Evolutionary conservation across 768 basidiomycete species (phyloP).

Genomic region (Tephrocybe sp.): DNA sequence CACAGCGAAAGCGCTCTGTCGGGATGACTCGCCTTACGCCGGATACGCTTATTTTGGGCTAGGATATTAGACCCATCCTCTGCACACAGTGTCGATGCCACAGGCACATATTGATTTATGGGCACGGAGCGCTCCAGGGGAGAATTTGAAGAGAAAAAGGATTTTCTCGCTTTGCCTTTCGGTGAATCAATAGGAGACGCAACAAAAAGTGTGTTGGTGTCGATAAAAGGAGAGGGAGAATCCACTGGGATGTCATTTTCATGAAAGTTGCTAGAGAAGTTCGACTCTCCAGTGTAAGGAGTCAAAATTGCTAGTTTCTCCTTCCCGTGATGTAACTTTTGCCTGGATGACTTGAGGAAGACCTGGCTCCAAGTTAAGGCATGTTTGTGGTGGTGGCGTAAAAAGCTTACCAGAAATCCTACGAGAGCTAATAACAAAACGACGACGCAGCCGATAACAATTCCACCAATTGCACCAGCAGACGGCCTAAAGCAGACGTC

Average conservation of each 20-base stretch:
- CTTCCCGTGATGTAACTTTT: not conserved
- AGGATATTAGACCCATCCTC: not conserved
- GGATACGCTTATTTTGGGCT: not conserved
- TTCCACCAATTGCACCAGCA: not conserved
- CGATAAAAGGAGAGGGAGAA: not conserved
- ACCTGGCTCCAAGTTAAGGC: not conserved
- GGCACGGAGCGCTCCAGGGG: not conserved
- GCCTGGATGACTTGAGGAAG: not conserved
- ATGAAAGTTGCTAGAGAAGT: not conserved
- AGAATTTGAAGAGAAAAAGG: not conserved
- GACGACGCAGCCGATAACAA: not conserved
- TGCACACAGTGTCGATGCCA: not conserved
- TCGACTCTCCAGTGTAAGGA: not conserved
- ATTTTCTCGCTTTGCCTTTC: not conserved
- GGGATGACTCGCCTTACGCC: not conserved
- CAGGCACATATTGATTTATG: not conserved
- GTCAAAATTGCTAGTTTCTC: not conserved
- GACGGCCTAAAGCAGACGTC: not conserved
- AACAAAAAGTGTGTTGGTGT: not conserved
- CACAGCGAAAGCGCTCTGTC: no score
- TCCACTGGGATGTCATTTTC: not conserved
- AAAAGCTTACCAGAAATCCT: not conserved
- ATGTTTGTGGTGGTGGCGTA: not conserved
- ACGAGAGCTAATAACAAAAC: not conserved
- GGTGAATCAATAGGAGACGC: not conserved